Base-by-base conservation (phyloP, 176 grass and related monocot species). In the Tuctoria greenei region DNA sequence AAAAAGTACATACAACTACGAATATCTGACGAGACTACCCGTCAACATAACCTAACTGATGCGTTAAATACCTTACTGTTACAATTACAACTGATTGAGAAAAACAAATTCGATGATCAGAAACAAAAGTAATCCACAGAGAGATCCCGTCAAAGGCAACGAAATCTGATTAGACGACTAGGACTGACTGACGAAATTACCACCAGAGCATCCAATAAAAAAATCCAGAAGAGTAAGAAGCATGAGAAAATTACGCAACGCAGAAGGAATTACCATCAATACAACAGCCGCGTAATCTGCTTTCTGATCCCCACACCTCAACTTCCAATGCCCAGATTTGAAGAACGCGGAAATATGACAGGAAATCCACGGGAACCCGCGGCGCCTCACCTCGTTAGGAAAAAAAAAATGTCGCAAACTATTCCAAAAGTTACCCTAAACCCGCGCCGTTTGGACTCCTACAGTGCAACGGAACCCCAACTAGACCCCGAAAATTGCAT, bases 361-460 rank as follows among this genome's bases (percentile, higher is more conserved):
- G 7, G 44, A 37, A 75, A 64, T 63, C 71, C 43, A 68, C 55
- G 45, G 51, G n/a, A 49, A 35, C 45, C 54, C 35, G 15, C 35
- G 16, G 15, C 44, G 39, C 55, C 66, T 25, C 42, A 38, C 9
- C 55, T 46, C 64, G 15, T 54, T 38, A 42, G 24, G 69, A 23
- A 74, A 74, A 85, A 79, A 23, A 74, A 74, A 85, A 79, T 73
- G 61, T 76, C 2, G 70, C 6, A 39, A 23, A 69, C 4, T 60
- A 62, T 47, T 36, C 77, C 63, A 26, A 43, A 80, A 52, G 31
- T 50, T 41, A 7, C 49, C 27, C 69, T 6, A 51, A 18, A 2
- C 28, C 67, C 46, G 34, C 4, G 51, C 9, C 27, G 25, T n/a
- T 26, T 13, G 3, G 16, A 7, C 8, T 7, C 43, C 43, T 18